Conservation (phyloP, 2,329 filamentous ascomycete species). For the Epichloe uncinata region DNA sequence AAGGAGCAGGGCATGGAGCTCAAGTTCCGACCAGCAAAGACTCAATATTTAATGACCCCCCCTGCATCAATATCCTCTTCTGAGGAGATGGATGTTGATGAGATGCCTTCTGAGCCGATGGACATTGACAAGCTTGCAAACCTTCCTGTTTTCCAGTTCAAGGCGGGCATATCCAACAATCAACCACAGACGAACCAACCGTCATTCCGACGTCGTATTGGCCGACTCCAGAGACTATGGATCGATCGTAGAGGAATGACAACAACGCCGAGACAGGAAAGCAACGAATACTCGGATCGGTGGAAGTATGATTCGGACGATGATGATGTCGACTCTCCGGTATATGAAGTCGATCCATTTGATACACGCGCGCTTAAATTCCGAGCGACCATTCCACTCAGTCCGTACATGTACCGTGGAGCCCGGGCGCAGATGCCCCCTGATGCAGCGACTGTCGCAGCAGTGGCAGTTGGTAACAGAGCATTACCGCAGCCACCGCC, state of each 20-base stretch:
- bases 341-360: constrained; percentile 64
- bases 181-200: constrained; percentile 34
- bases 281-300: constrained; percentile 42
- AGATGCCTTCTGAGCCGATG: constrained; percentile 31
- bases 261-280: constrained; percentile 30
- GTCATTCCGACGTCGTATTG: constrained; percentile 71
- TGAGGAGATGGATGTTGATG: constrained; percentile 44
- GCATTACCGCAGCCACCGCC: neutral
- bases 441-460: constrained; percentile 14
- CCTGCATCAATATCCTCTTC: constrained; percentile 43
- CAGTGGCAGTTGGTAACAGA: constrained; percentile 7
- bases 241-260: constrained; percentile 68
- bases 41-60: constrained; percentile 57
- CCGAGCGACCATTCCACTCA: constrained; percentile 43
- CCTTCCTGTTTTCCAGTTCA: constrained; percentile 31
- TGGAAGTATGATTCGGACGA: constrained; percentile 86
- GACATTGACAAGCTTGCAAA: constrained; percentile 20
- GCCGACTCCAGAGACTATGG: constrained; percentile 72
- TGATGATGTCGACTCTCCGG: constrained; percentile 64
- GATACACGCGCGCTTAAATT: constrained; percentile 47
- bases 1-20: constrained; percentile 47
- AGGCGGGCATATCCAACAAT: constrained; percentile 25
- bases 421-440: constrained; percentile 22
- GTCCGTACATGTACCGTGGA: constrained; percentile 26
- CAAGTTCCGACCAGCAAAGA: constrained; percentile 58